Conservation (phyloP, 2,329 filamentous ascomycete species). For the Aaosphaeria arxii region DNA sequence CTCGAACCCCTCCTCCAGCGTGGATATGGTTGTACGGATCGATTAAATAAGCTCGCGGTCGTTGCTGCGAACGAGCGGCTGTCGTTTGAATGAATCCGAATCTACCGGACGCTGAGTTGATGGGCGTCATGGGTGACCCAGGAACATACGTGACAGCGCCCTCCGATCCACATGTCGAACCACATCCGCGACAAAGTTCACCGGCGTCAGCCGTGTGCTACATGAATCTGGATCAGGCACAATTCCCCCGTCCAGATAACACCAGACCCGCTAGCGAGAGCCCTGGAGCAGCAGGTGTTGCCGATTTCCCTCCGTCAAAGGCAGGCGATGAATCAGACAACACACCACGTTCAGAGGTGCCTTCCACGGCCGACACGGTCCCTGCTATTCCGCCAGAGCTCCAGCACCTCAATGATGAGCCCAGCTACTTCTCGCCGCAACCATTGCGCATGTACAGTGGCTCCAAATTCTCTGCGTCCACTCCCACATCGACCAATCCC, state of each 20-base stretch:
- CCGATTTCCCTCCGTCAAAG: slow-evolving; percentile 3
- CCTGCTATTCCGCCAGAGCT: slow-evolving; percentile 15
- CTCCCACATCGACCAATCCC: slow-evolving; percentile 24
- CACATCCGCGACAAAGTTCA: slow-evolving; percentile 11
- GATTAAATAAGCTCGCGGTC: slow-evolving; percentile 17
- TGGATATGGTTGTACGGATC: slow-evolving; percentile 32
- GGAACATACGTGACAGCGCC: slow-evolving; percentile 21
- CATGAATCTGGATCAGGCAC: slow-evolving; percentile 13
- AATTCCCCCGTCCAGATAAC: slow-evolving; percentile 5
- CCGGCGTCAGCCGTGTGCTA: slow-evolving; percentile 26
- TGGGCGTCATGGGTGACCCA: slow-evolving; percentile 28
- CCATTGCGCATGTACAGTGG: slow-evolving; percentile 31
- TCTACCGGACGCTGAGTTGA: slow-evolving; percentile 16
- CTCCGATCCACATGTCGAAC: slow-evolving; percentile 8
- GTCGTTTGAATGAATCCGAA: slow-evolving; percentile 10
- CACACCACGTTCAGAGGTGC: slow-evolving; percentile 41
- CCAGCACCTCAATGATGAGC: slow-evolving; percentile 23
- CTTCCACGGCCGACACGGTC: slow-evolving; percentile 25
- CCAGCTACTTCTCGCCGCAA: slow-evolving; percentile 39
- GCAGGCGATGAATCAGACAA: slow-evolving; percentile 30
- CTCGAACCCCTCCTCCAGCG: neutral
- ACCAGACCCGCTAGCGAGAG: slow-evolving; percentile 4
- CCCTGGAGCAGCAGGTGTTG: slow-evolving; percentile 8
- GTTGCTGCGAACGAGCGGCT: slow-evolving; percentile 13
- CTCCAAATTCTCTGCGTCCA: slow-evolving; percentile 26